Evolutionary conservation across 257 asterid species (phyloP).

Genomic region (Solanum appendiculatum): DNA sequence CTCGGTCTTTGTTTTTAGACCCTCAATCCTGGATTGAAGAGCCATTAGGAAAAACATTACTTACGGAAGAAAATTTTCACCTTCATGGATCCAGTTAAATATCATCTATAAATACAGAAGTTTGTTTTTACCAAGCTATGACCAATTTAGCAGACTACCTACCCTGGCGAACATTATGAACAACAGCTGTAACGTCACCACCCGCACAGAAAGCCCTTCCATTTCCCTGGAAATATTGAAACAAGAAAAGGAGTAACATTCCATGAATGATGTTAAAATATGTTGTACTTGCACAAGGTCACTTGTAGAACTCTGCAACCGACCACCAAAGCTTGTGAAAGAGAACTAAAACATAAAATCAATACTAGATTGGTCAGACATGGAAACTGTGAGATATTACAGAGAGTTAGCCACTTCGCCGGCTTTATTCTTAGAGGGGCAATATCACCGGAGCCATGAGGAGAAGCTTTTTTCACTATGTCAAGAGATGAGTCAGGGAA

Average conservation of each 20-base stretch:
- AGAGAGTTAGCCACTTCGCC: neutral
- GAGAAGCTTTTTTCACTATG: neutral
- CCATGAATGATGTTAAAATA: neutral
- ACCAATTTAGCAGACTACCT: neutral
- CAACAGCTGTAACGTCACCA: slow-evolving; percentile 85
- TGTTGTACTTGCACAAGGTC: neutral
- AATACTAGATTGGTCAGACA: neutral
- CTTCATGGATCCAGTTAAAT: neutral
- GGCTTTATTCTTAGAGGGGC: neutral
- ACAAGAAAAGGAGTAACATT: neutral
- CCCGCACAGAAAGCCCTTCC: slow-evolving; percentile 99
- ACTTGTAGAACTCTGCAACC: neutral
- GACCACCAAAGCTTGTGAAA: neutral
- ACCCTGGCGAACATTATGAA: slow-evolving; percentile 60
- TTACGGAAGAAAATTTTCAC: neutral
- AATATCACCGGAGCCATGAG: neutral
- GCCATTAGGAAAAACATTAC: neutral
- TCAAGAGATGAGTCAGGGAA: neutral
- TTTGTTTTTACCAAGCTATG: neutral
- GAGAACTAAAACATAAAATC: neutral
- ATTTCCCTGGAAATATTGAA: slow-evolving; percentile 34
- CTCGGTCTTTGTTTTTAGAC: neutral
- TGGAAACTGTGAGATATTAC: neutral
- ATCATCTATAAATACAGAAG: neutral
- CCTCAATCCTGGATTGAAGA: neutral